Conservation (phyloP, 176 grass and related monocot species). For the Eragrostis nindensis region DNA sequence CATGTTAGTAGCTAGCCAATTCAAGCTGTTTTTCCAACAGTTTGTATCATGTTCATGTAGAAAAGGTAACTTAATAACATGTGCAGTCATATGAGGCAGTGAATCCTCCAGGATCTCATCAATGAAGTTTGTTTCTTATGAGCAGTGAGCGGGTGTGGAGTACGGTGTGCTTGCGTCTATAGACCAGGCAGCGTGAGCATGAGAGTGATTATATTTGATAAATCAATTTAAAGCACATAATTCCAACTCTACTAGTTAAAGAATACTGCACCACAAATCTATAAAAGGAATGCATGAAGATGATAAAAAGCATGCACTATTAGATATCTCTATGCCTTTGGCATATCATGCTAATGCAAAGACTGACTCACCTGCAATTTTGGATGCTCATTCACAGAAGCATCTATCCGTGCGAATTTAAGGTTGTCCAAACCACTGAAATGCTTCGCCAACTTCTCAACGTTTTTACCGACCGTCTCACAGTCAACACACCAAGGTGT, state of each 20-base stretch:
- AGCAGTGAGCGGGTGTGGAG: not conserved
- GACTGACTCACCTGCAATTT: conserved; percentile 64
- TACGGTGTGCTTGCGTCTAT: not conserved
- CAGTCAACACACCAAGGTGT: conserved; percentile 84
- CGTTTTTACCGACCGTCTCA: conserved; percentile 65
- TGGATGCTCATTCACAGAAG: conserved; percentile 82
- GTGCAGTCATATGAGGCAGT: not conserved
- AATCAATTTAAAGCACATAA: not conserved
- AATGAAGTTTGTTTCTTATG: not conserved
- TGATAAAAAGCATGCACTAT: not conserved
- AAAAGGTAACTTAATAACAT: not conserved
- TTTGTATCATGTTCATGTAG: not conserved
- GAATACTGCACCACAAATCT: not conserved
- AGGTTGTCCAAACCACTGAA: conserved; percentile 59
- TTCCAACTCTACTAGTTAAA: conserved; percentile 25
- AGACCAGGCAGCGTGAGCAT: not conserved
- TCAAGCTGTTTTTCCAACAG: conserved; percentile 1
- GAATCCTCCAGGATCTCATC: conserved; percentile 11
- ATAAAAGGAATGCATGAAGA: not conserved
- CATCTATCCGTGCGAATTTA: conserved; percentile 75
- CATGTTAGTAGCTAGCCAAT: not conserved
- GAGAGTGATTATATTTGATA: not conserved
- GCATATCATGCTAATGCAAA: conserved; percentile 4
- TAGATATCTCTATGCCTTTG: not conserved
- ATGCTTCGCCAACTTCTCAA: conserved; percentile 68